phyloP scores from a whole-genome alignment of 129 eudicot species.

The Glebionis coronaria region DNA sequence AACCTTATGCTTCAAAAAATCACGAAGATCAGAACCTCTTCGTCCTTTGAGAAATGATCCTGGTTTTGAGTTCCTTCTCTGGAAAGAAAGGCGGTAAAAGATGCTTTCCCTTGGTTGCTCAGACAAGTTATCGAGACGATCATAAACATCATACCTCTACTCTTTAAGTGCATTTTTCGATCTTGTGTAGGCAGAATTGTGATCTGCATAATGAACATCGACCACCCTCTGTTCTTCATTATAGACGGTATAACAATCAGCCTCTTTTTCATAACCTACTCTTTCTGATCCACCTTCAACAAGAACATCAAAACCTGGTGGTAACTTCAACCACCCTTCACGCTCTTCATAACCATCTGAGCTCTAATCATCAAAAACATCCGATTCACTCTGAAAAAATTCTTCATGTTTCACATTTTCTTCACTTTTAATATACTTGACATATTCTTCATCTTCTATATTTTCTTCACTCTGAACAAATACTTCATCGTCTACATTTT shows the following conservation, averaged over 20 bases:
- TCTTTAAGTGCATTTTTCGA: constrained; percentile 14
- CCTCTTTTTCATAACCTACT: constrained; percentile 38
- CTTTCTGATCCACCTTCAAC: constrained; percentile 42
- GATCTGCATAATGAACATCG: constrained; percentile 10
- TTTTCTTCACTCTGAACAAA: too few relatives aligned
- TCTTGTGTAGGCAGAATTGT: constrained; percentile 20
- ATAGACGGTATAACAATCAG: constrained; percentile 21
- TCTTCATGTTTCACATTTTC: constrained; percentile 8
- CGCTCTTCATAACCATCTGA: constrained; percentile 36
- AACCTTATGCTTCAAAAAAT: constrained; percentile 37
- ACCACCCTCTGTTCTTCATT: constrained; percentile 31
- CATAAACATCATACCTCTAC: constrained; percentile 23
- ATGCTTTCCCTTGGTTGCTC: constrained; percentile 31
- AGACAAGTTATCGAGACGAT: constrained; percentile 22
- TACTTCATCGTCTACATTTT: too few relatives aligned
- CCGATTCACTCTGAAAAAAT: constrained; percentile 23
- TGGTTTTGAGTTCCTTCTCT: constrained; percentile 30
- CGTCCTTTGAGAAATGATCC: constrained; percentile 17
- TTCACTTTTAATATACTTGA: too few relatives aligned
- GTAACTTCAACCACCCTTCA: constrained; percentile 46
- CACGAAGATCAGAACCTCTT: constrained; percentile 47
- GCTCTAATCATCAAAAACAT: constrained; percentile 30
- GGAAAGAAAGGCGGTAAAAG: constrained; percentile 24
- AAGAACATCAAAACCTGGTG: constrained; percentile 62
- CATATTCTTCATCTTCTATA: too few relatives aligned